These are phyloP conservation scores for Verticillium nubilum DNA, from an alignment of 2,329 filamentous ascomycete genomes.

Conservation along the genomic window DNA sequence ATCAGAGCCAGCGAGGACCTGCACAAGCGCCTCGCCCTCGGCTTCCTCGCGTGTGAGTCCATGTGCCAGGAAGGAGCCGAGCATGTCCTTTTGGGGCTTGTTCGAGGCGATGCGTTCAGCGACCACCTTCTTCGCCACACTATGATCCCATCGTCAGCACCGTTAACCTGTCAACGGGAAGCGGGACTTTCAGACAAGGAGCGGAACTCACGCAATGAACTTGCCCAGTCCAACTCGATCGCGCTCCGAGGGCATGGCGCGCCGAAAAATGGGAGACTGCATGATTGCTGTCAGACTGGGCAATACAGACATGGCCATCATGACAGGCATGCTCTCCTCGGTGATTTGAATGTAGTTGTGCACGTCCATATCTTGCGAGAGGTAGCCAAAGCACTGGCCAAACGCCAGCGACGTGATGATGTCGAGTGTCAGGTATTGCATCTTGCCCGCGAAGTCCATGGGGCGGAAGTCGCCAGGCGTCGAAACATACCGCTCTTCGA, in stretches of 20 bases:
- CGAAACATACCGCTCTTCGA: constrained; percentile 40
- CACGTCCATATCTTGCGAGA: constrained; percentile 40
- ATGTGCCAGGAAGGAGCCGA: constrained; percentile 34
- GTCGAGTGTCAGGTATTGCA: constrained; percentile 50
- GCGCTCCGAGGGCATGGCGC: constrained; percentile 32
- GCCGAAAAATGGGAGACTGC: constrained; percentile 32
- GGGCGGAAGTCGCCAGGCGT: constrained; percentile 26
- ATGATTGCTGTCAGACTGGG: constrained; percentile 35
- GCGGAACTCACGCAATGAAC: constrained; percentile 24
- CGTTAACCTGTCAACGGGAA: background rate
- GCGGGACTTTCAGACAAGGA: background rate
- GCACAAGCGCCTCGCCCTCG: constrained; percentile 23
- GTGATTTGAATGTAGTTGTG: constrained; percentile 43
- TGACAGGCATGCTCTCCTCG: constrained; percentile 33
- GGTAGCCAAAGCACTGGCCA: constrained; percentile 43
- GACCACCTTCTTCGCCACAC: constrained; percentile 16
- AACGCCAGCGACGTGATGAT: constrained; percentile 49
- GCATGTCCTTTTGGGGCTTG: constrained; percentile 27
- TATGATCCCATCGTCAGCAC: background rate
- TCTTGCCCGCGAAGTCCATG: constrained; percentile 41
- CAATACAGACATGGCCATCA: constrained; percentile 35
- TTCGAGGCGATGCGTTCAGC: constrained; percentile 13
- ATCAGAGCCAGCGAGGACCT: constrained; percentile 31
- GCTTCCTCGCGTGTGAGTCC: constrained; percentile 24
- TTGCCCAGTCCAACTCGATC: constrained; percentile 33